Percentiles rank a stretch among this genome's conserved stretches.
phyloP scores from a whole-genome alignment of 768 basidiomycete genomes.

The Amyloporia xantha region DNA sequence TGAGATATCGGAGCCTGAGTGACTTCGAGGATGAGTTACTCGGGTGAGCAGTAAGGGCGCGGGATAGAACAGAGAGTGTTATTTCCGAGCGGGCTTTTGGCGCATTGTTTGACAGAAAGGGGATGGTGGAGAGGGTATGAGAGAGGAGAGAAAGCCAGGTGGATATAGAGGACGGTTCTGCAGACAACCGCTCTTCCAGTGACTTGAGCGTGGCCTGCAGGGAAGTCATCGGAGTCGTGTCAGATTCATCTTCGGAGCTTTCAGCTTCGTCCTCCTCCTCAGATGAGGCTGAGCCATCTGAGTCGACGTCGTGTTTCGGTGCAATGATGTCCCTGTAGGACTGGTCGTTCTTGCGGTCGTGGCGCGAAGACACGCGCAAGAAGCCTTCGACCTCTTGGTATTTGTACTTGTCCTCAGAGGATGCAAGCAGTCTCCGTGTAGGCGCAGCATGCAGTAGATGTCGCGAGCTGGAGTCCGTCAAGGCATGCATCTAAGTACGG shows the following conservation, averaged over 20 bases:
- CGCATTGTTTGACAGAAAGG: constrained; percentile 61
- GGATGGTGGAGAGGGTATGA: constrained; percentile 56
- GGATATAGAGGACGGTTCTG: constrained; percentile 44
- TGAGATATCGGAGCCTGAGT: constrained; percentile 59
- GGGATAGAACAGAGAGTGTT: constrained; percentile 55
- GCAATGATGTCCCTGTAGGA: constrained; percentile 47
- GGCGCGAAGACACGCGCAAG: constrained; percentile 46
- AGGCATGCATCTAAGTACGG: constrained; percentile 36
- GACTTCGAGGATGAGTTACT: constrained; percentile 40
- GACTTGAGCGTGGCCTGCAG: constrained; percentile 52
- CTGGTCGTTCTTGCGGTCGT: constrained; percentile 27
- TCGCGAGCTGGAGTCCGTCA: constrained; percentile 53
- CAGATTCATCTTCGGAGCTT: constrained; percentile 19
- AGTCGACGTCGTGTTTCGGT: constrained; percentile 21
- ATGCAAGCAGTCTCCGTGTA: constrained; percentile 38
- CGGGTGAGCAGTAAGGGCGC: constrained; percentile 54
- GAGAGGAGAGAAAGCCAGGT: constrained; percentile 62
- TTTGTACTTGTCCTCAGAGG: constrained; percentile 32
- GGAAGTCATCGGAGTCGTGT: constrained; percentile 25
- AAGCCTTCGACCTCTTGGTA: constrained; percentile 66
- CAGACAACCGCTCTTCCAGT: constrained; percentile 48
- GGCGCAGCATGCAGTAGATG: constrained; percentile 48
- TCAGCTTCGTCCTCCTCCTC: constrained; percentile 22
- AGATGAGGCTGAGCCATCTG: constrained; percentile 30
- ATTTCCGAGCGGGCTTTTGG: constrained; percentile 64